Evolutionary conservation across 352 stramenopile species (phyloP), one percentile per base, ranked within the genome.

Genomic region (Poterioochromonas sp.): DNA sequence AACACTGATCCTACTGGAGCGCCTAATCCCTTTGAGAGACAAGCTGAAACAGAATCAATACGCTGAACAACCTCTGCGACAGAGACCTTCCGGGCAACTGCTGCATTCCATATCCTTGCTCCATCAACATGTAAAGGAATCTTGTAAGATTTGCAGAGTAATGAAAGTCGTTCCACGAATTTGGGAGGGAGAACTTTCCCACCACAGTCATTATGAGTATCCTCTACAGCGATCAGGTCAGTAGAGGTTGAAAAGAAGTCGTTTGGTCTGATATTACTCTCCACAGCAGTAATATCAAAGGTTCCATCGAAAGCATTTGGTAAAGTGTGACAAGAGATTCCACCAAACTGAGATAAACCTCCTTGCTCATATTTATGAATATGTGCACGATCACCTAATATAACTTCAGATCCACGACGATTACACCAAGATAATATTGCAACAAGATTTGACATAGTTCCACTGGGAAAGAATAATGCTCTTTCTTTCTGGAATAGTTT

Each of bases 401-500:
- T 64, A 81, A 98, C 90, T 84, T 97, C 91, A 79, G 93, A 90
- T 60, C 90, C 87, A 73, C 86, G 78, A 39, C 83, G 90, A 76
- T 92, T 83, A 85, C 94, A 98, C 85, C 98, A 94, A 51, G 86
- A 84, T 53, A 95, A 88, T 1, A 98, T 86, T 18, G 93, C 92
- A 51, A 96, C 94, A 34, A 99, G 84, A 86, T 99, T 99, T 41
- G 86, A 89, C 95, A 98, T 98, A 32, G 95, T 98, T 18, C 94
- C 94, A 79, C 93, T 97, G 18, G 95, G 95, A 78, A 98, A 88
- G 82, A 95, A 99, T 41, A 99, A 87, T 70, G 89, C 93, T 18
- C 87, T 85, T 79, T 95, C 85, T 81, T 98, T 98, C 79, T 92
- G 92, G 40, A 98, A 90, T 64, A 97, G 82, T 71, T 93, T 85